phyloP scores from a whole-genome alignment of 83 land plant genomes.

The Diphasiastrum complanatum region DNA sequence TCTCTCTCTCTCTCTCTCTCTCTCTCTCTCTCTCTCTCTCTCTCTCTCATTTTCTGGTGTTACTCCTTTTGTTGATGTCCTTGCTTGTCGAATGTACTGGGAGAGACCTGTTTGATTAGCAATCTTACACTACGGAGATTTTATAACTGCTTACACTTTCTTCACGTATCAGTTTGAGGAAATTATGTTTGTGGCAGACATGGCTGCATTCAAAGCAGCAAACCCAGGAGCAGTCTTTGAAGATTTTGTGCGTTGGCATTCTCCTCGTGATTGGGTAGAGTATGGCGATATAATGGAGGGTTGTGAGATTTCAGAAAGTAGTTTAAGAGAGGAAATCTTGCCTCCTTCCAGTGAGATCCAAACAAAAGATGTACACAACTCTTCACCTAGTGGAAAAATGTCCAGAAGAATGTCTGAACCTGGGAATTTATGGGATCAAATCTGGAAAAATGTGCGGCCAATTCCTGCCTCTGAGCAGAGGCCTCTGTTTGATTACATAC shows the following conservation, averaged over 20 bases:
- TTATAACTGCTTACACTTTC: too few species aligned
- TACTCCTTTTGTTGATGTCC: too few species aligned
- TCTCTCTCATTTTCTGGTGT: too few species aligned
- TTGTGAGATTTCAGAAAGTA: constrained; percentile 13
- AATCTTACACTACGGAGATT: too few species aligned
- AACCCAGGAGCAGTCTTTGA: constrained; percentile 92
- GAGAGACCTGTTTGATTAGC: too few species aligned
- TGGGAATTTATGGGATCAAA: constrained; percentile 68
- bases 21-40: too few species aligned
- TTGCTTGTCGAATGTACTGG: too few species aligned
- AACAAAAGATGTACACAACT: neutral
- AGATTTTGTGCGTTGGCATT: constrained; percentile 97
- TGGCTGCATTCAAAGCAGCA: constrained; percentile 99
- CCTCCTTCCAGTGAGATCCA: too few species aligned
- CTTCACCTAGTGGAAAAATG: constrained; percentile 68
- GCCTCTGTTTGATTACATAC: constrained; percentile 76
- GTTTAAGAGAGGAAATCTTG: too few species aligned
- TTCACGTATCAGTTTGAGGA: too few species aligned
- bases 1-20: too few species aligned
- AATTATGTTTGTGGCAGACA: constrained; percentile 44
- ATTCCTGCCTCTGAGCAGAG: constrained; percentile 72
- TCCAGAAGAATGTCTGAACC: constrained; percentile 74
- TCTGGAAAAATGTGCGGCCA: constrained; percentile 72
- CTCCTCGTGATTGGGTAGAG: constrained; percentile 83
- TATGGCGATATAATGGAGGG: constrained; percentile 16